Conservation (phyloP, 2,329 filamentous ascomycete species). For the Amauroascus verrucosus region DNA sequence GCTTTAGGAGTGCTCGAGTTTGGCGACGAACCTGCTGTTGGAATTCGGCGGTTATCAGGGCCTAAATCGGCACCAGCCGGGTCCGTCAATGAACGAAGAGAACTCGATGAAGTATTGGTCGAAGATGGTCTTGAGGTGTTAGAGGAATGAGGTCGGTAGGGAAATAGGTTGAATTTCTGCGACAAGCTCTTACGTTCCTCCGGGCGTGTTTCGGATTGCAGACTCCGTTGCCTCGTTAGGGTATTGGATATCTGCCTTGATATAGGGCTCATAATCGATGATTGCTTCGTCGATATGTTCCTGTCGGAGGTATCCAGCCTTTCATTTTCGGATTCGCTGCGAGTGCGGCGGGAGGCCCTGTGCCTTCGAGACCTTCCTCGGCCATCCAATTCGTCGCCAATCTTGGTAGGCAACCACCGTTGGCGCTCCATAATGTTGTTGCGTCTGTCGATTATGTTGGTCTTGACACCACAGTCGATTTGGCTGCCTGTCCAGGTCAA, state of each 20-base stretch:
- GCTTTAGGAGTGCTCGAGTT: constrained; percentile 7
- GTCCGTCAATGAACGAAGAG: constrained; percentile 24
- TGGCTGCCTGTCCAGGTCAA: background rate
- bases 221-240: constrained; percentile 12
- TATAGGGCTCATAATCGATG: constrained; percentile 11
- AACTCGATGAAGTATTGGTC: constrained; percentile 35
- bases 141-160: constrained; percentile 24
- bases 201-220: constrained; percentile 14
- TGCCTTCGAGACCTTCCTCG: constrained; percentile 13
- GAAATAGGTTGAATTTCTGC: constrained; percentile 16
- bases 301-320: background rate
- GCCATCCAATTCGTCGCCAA: constrained; percentile 14
- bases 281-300: constrained; percentile 8
- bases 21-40: constrained; percentile 15
- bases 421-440: constrained; percentile 12
- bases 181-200: constrained; percentile 16
- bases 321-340: constrained; percentile 1
- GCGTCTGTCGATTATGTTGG: background rate
- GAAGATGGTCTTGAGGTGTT: constrained; percentile 29
- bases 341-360: background rate
- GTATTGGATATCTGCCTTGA: constrained; percentile 15
- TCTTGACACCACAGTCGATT: background rate
- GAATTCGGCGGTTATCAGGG: background rate
- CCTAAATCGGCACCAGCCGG: background rate
- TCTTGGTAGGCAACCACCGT: constrained; percentile 1